These are phyloP conservation scores for Epichloe gansuensis DNA, from an alignment of 2,329 filamentous ascomycete species.

Conservation along the genomic window DNA sequence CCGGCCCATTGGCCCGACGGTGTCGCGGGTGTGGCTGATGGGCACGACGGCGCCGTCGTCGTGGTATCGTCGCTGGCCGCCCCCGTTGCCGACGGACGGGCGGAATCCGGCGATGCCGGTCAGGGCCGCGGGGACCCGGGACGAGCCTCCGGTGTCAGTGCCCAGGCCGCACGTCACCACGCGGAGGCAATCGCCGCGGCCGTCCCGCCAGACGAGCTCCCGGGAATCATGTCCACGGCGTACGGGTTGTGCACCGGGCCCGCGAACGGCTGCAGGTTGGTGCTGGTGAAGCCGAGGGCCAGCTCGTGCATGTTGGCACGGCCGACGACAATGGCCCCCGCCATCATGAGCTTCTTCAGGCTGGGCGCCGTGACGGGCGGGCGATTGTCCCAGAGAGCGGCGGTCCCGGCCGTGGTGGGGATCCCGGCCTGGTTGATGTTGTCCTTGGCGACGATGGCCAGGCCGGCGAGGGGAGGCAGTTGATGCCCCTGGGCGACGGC, in stretches of 20 bases:
- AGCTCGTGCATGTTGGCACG: conserved; percentile 38
- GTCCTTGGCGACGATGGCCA: conserved; percentile 12
- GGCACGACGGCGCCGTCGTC: conserved; percentile 39
- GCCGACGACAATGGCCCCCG: conserved; percentile 24
- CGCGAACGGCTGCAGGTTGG: conserved; percentile 8
- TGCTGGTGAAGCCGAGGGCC: conserved; percentile 11
- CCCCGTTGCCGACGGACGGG: conserved; percentile 9
- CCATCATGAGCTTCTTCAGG: conserved; percentile 10
- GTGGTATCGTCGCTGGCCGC: conserved; percentile 7
- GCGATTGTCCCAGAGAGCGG: conserved; percentile 4
- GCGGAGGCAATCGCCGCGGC: conserved; percentile 10
- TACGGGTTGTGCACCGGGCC: conserved; percentile 10
- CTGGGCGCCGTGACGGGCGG: conserved; percentile 9
- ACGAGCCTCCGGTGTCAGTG: conserved; percentile 11
- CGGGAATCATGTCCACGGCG: conserved; percentile 7
- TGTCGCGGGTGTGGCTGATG: conserved; percentile 51
- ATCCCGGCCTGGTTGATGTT: conserved; percentile 10
- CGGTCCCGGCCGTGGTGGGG: conserved; percentile 9
- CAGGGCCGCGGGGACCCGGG: conserved; percentile 10
- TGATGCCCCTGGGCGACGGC: conserved; percentile 5
- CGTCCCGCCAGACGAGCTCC: conserved; percentile 12
- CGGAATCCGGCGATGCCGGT: conserved; percentile 11
- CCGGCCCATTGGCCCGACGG: conserved; percentile 50
- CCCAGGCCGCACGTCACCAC: conserved; percentile 11
- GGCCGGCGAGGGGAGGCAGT: conserved; percentile 10